These are phyloP conservation scores for Podila verticillata DNA, from an alignment of 192 early-diverging fungal species.

Conservation along the genomic window DNA sequence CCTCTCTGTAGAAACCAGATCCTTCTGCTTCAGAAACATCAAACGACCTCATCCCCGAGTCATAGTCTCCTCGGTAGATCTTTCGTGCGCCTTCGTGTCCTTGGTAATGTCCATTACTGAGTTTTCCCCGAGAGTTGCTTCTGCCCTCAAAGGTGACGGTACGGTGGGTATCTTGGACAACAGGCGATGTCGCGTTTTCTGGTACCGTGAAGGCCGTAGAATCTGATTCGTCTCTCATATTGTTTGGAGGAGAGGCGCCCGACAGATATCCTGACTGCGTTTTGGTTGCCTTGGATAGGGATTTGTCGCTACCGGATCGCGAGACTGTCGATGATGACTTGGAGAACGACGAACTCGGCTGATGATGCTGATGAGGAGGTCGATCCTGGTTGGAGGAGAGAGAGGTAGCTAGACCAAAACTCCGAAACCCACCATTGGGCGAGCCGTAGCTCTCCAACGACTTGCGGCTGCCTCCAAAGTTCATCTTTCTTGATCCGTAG, in stretches of 20 bases:
- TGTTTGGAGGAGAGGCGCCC: no score
- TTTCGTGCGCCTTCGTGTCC: background rate
- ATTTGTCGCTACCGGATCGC: background rate
- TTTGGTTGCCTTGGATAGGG: background rate
- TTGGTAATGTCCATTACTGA: background rate
- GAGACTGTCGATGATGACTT: background rate
- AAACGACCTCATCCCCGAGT: background rate
- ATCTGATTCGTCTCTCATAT: background rate
- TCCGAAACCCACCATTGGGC: background rate
- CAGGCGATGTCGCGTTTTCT: background rate
- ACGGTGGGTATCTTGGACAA: background rate
- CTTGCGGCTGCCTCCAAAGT: conserved; percentile 1
- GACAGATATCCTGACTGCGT: no score
- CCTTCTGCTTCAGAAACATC: background rate
- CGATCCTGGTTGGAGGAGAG: background rate
- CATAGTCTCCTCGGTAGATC: background rate
- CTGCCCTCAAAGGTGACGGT: background rate
- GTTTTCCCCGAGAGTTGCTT: background rate
- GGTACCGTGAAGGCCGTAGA: background rate
- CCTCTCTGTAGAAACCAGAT: background rate
- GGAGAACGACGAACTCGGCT: background rate
- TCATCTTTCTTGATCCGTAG: background rate
- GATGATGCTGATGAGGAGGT: background rate
- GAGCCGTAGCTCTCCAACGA: background rate
- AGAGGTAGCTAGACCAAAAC: conserved; percentile 5